A percentile compares a stretch with the other conserved stretches of the same genome.
Conservation (phyloP, 192 early-diverging fungal species). For the Coemansia umbellata region DNA sequence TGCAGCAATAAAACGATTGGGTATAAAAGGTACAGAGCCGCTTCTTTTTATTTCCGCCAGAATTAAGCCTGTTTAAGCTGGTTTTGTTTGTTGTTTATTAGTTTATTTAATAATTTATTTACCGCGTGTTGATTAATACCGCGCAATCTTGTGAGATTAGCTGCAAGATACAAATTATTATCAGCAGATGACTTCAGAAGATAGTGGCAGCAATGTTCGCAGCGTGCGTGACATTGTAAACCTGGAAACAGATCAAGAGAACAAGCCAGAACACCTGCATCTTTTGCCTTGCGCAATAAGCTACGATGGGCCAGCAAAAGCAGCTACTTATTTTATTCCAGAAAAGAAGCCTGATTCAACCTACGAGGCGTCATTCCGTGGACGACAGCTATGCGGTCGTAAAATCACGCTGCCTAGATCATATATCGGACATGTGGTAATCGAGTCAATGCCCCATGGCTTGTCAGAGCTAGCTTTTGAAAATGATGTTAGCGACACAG, state of each 20-base stretch:
- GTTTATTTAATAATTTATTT: too few relatives aligned
- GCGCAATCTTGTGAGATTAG: too few relatives aligned
- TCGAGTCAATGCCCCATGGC: neutral
- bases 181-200: neutral
- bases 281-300: conserved; percentile 31
- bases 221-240: conserved; percentile 11
- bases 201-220: neutral
- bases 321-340: conserved; percentile 28
- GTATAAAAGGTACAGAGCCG: too few relatives aligned
- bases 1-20: too few relatives aligned
- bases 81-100: too few relatives aligned
- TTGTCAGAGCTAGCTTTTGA: conserved; percentile 34
- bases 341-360: conserved; percentile 8
- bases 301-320: conserved; percentile 31
- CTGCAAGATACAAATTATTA: too few relatives aligned
- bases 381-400: conserved; percentile 37
- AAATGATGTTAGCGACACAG: neutral
- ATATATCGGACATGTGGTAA: conserved; percentile 33
- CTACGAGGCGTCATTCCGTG: conserved; percentile 32
- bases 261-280: conserved; percentile 3
- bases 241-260: neutral
- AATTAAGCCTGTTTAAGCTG: too few relatives aligned
- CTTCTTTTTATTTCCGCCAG: too few relatives aligned
- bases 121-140: too few relatives aligned
- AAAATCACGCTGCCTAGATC: conserved; percentile 6